Evolutionary conservation across 2,329 filamentous ascomycete species (phyloP).

Genomic region (Colletotrichum australisinense): DNA sequence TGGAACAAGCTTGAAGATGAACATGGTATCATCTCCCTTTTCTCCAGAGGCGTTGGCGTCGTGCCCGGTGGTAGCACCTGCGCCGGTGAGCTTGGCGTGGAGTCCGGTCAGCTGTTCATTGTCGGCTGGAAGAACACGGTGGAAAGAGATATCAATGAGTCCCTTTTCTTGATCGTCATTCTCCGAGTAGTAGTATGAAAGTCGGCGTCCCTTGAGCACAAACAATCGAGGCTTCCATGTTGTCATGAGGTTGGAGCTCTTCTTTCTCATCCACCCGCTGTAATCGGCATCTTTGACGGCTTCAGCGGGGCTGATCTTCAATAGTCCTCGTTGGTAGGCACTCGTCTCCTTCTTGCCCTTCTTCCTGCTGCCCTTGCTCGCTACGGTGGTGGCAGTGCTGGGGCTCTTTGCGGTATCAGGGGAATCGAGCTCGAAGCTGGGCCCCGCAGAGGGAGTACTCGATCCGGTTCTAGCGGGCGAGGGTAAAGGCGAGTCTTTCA

Average conservation of each 20-base stretch:
- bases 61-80: constrained; percentile 73
- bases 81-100: constrained; percentile 91
- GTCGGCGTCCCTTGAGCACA: constrained; percentile 87
- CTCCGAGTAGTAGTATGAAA: constrained; percentile 97
- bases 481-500: constrained; percentile 64
- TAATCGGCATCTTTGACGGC: constrained; percentile 91
- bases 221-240: constrained; percentile 99
- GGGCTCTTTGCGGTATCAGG: constrained; percentile 71
- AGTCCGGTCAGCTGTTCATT: constrained; percentile 90
- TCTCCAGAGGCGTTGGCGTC: constrained; percentile 55
- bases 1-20: constrained; percentile 98
- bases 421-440: constrained; percentile 84
- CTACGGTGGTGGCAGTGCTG: constrained; percentile 58
- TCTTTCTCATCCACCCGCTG: constrained; percentile 99
- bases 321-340: constrained; percentile 88
- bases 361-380: constrained; percentile 65
- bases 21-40: constrained; percentile 77
- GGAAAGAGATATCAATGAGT: constrained; percentile 96
- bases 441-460: constrained; percentile 71
- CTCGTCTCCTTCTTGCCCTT: constrained; percentile 95
- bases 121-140: constrained; percentile 94
- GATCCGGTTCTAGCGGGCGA: constrained; percentile 84
- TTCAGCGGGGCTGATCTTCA: constrained; percentile 83
- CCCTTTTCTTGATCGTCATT: constrained; percentile 93
- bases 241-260: constrained; percentile 94